A percentile compares a stretch with the other conserved stretches of the same genome.
Evolutionary conservation across 495 filamentous ascomycete genomes (phyloP).

Genomic region (Aspergillus conjunctus): DNA sequence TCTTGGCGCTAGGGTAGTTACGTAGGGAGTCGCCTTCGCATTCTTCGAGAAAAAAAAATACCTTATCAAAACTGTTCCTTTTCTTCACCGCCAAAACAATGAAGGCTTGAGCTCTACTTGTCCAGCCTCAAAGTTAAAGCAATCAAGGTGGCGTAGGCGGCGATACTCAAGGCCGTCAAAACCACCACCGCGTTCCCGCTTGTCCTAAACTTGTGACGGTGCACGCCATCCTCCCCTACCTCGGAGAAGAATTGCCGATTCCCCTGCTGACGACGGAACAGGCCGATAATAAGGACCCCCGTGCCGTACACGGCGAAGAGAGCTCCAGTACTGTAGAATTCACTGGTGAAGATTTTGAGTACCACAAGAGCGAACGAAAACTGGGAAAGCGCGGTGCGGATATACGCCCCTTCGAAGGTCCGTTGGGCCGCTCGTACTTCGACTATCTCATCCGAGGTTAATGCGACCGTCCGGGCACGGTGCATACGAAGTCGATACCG

Average conservation of each 20-base stretch:
- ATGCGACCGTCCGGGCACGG: conserved; percentile 78
- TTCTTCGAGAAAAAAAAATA: background rate
- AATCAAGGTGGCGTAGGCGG: conserved; percentile 78
- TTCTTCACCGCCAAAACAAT: background rate
- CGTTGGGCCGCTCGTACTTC: conserved; percentile 93
- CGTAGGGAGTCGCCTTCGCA: conserved; percentile 26
- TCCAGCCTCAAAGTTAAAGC: conserved; percentile 67
- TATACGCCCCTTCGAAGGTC: conserved; percentile 96
- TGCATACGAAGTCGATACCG: conserved; percentile 69
- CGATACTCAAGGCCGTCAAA: conserved; percentile 77
- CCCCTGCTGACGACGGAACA: conserved; percentile 83
- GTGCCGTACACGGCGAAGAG: conserved; percentile 90
- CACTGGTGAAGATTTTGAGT: conserved; percentile 91
- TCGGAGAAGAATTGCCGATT: conserved; percentile 92
- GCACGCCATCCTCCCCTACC: conserved; percentile 65
- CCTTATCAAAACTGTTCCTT: background rate
- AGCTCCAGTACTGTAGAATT: conserved; percentile 93
- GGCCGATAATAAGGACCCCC: conserved; percentile 74
- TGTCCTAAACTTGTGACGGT: conserved; percentile 80
- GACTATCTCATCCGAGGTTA: conserved; percentile 82
- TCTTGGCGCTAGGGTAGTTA: conserved; percentile 45
- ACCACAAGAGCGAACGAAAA: conserved; percentile 94
- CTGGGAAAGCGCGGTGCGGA: conserved; percentile 89
- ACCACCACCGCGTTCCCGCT: conserved; percentile 79
- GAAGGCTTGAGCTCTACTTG: conserved; percentile 15